Conservation (phyloP, 805 yeast genomes). For the Huiozyma naganishii region DNA sequence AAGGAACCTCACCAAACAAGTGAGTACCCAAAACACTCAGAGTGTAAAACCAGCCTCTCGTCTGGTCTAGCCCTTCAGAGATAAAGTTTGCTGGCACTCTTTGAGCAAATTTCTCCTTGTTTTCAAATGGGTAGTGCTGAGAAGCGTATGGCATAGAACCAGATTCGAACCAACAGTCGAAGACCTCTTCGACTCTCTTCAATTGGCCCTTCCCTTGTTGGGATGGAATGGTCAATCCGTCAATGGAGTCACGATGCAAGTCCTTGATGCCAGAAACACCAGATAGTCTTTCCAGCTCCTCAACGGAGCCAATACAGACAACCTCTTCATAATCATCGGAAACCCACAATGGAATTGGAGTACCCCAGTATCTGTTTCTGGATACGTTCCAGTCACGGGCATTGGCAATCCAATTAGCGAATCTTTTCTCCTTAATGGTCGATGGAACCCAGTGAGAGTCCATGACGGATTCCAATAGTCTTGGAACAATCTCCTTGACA, state of each 20-base stretch:
- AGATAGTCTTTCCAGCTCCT: slow-evolving; percentile 73
- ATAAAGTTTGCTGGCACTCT: slow-evolving; percentile 96
- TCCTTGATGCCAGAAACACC: slow-evolving; percentile 78
- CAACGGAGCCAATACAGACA: slow-evolving; percentile 86
- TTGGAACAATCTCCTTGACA: slow-evolving; percentile 75
- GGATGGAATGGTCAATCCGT: slow-evolving; percentile 87
- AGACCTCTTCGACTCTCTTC: slow-evolving; percentile 91
- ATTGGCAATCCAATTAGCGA: slow-evolving; percentile 94
- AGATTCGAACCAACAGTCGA: slow-evolving; percentile 99
- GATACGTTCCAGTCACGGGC: slow-evolving; percentile 99
- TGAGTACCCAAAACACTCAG: slow-evolving; percentile 92
- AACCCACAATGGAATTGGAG: slow-evolving; percentile 97
- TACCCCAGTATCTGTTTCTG: slow-evolving; percentile 99
- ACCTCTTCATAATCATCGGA: slow-evolving; percentile 87
- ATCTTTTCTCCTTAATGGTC: slow-evolving; percentile 85
- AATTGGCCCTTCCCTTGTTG: slow-evolving; percentile 77
- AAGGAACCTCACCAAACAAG: slow-evolving; percentile 84
- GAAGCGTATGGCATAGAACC: slow-evolving; percentile 99
- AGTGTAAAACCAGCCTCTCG: slow-evolving; percentile 99
- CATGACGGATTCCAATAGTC: slow-evolving; percentile 77
- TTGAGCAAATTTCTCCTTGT: slow-evolving; percentile 52
- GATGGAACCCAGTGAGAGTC: slow-evolving; percentile 92
- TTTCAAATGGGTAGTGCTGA: slow-evolving; percentile 93
- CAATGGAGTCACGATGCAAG: slow-evolving; percentile 88
- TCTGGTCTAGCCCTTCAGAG: slow-evolving; percentile 97